Conservation (phyloP, 139 green algal genomes). For the Haematococcus sp. region DNA sequence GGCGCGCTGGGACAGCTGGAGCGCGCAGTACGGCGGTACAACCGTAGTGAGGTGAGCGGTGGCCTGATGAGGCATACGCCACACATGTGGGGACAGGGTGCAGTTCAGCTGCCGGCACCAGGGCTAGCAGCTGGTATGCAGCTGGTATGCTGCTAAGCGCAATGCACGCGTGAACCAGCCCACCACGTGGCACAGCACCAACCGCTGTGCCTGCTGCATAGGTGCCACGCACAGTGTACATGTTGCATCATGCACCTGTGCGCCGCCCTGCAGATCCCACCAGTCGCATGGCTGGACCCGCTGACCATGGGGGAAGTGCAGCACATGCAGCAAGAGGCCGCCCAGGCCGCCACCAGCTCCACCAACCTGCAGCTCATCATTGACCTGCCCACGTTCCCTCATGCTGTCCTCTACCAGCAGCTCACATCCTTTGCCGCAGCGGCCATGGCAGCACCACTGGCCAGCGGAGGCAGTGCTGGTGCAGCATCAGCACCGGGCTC, state of each 20-base stretch:
- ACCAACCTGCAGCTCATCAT: conserved; percentile 55
- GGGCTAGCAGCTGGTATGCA: too few relatives aligned
- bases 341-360: conserved; percentile 1
- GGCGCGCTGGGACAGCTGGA: conserved; percentile 63
- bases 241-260: too few relatives aligned
- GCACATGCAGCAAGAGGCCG: background rate
- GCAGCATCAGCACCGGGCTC: background rate
- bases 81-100: too few relatives aligned
- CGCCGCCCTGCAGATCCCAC: conserved; percentile 6
- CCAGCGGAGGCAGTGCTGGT: background rate
- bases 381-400: conserved; percentile 79
- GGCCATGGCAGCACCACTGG: background rate
- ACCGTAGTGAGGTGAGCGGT: conserved; percentile 67
- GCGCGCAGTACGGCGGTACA: conserved; percentile 69
- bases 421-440: background rate
- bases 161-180: too few relatives aligned
- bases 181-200: too few relatives aligned
- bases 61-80: too few relatives aligned
- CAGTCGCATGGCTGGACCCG: conserved; percentile 83
- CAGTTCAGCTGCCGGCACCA: too few relatives aligned
- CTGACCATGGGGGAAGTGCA: conserved; percentile 51
- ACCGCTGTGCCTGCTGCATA: too few relatives aligned
- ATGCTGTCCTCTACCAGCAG: conserved; percentile 85
- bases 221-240: too few relatives aligned
- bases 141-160: too few relatives aligned